phyloP scores from a whole-genome alignment of 192 early-diverging fungal species.

The Rhizoclosmatium globosum region DNA sequence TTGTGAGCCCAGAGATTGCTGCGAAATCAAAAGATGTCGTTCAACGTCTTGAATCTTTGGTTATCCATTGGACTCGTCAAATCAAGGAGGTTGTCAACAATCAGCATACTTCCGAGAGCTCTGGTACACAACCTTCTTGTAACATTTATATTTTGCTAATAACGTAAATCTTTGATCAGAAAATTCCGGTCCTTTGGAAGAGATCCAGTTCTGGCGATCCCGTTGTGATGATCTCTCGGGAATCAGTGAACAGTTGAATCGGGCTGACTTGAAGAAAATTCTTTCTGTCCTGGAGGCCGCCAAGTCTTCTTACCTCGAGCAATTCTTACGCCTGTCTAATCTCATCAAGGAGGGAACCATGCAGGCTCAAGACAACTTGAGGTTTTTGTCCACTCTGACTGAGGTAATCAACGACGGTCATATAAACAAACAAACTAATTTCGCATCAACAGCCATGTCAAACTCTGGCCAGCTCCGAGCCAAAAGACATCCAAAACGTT shows the following conservation, averaged over 20 bases:
- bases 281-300: slow-evolving; percentile 59
- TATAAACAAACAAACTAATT: neutral
- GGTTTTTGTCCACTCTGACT: slow-evolving; percentile 64
- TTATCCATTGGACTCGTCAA: slow-evolving; percentile 72
- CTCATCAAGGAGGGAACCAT: slow-evolving; percentile 68
- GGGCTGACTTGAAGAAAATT: slow-evolving; percentile 62
- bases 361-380: slow-evolving; percentile 73
- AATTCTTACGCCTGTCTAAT: slow-evolving; percentile 67
- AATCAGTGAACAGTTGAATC: slow-evolving; percentile 66
- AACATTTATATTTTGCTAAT: neutral
- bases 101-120: slow-evolving; percentile 63
- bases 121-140: slow-evolving; percentile 10
- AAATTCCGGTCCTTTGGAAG: slow-evolving; percentile 69
- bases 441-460: slow-evolving; percentile 46
- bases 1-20: slow-evolving; percentile 45
- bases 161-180: slow-evolving; percentile 39
- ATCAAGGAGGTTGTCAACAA: slow-evolving; percentile 75
- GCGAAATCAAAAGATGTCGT: slow-evolving; percentile 65
- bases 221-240: slow-evolving; percentile 70
- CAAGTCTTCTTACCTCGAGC: slow-evolving; percentile 70
- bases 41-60: slow-evolving; percentile 63
- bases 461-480: slow-evolving; percentile 58
- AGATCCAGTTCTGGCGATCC: slow-evolving; percentile 69
- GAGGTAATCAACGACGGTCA: slow-evolving; percentile 20
- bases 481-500: slow-evolving; percentile 57